A percentile compares a stretch with the other conserved stretches of the same genome.
phyloP scores from a whole-genome alignment of 306 rosid species.

The Leucaena leucocephala region DNA sequence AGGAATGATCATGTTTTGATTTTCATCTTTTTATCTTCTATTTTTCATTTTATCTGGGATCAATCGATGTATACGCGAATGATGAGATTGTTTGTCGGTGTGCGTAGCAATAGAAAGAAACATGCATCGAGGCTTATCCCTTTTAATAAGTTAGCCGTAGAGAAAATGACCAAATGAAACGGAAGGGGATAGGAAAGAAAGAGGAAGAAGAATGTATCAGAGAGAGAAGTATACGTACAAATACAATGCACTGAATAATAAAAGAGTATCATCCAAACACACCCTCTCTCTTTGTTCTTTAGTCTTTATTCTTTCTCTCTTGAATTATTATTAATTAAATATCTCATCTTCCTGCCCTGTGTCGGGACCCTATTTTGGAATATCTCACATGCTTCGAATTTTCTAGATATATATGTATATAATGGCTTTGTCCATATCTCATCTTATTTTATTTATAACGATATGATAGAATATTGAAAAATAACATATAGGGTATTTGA shows the following conservation, averaged over 20 bases:
- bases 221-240: slow-evolving; percentile 44
- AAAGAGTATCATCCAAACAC: slow-evolving; percentile 32
- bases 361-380: slow-evolving; percentile 64
- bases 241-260: slow-evolving; percentile 59
- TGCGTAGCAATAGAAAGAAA: not conserved
- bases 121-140: not conserved
- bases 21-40: too few species aligned
- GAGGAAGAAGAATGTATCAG: slow-evolving; percentile 49
- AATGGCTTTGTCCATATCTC: slow-evolving; percentile 39
- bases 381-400: slow-evolving; percentile 58
- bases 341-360: slow-evolving; percentile 41
- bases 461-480: slow-evolving; percentile 11
- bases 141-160: not conserved
- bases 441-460: not conserved
- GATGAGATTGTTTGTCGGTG: not conserved
- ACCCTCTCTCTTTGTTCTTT: slow-evolving; percentile 20
- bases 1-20: too few species aligned
- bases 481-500: slow-evolving; percentile 9
- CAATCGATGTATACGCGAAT: too few species aligned
- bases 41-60: too few species aligned
- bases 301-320: slow-evolving; percentile 46
- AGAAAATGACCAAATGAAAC: slow-evolving; percentile 31
- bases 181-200: slow-evolving; percentile 41
- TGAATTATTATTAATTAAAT: slow-evolving; percentile 29
- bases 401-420: slow-evolving; percentile 30